phyloP scores from a whole-genome alignment of 129 eudicot genomes.

The Mikania micrantha region DNA sequence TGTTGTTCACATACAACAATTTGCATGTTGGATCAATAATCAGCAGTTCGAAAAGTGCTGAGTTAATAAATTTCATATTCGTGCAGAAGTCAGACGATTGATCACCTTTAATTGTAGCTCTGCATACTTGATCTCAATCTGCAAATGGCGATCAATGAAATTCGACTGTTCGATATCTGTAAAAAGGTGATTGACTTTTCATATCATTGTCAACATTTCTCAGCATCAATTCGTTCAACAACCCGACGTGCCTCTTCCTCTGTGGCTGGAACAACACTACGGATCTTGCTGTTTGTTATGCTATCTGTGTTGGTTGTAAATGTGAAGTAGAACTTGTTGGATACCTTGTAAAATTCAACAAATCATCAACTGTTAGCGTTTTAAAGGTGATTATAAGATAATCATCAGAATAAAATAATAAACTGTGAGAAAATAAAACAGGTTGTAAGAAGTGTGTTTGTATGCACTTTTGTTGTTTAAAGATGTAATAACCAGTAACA shows the following conservation, averaged over 20 bases:
- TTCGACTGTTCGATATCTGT: not conserved
- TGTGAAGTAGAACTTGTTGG: constrained; percentile 97
- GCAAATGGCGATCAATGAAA: not conserved
- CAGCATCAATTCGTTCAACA: constrained; percentile 87
- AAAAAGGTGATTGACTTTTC: not conserved
- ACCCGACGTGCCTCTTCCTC: constrained; percentile 95
- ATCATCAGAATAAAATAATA: not conserved
- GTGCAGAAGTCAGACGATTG: not conserved
- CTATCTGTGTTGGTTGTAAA: constrained; percentile 48
- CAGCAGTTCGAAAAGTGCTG: not conserved
- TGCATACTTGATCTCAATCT: not conserved
- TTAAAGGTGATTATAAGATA: not conserved
- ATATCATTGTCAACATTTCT: constrained; percentile 30
- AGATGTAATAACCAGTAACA: too few relatives aligned
- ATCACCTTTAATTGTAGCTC: not conserved
- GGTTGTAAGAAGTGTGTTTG: not conserved
- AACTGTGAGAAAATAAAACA: not conserved
- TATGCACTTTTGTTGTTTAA: too few relatives aligned
- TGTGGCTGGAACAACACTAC: constrained; percentile 82
- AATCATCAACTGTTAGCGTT: not conserved
- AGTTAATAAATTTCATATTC: not conserved
- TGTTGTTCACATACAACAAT: not conserved
- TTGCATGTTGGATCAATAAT: not conserved
- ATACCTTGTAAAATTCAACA: constrained; percentile 45
- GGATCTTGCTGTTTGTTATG: constrained; percentile 37